Conservation (phyloP, 2,329 filamentous ascomycete genomes). For the Clathrospora elynae region DNA sequence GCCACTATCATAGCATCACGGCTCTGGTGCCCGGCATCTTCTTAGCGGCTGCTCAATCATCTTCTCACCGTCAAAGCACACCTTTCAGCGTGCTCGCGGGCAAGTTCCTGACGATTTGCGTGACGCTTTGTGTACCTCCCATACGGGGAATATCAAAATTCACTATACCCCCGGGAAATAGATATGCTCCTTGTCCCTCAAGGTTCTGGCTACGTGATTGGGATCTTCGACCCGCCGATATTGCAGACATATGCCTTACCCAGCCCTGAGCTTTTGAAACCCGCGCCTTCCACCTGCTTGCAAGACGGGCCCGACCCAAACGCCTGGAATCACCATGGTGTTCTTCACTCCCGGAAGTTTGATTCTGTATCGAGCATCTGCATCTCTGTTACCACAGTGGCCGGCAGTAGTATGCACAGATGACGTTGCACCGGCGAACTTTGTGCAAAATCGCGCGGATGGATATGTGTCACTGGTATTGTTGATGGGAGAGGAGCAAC, state of each 20-base stretch:
- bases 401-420: conserved; percentile 30
- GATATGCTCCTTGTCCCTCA: too few species aligned
- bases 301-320: too few species aligned
- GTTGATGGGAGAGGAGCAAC: conserved; percentile 13
- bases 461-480: conserved; percentile 21
- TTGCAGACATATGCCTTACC: too few species aligned
- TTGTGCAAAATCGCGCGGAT: conserved; percentile 14
- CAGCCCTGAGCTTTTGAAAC: not conserved
- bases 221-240: too few species aligned
- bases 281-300: not conserved
- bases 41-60: not conserved
- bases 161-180: too few species aligned
- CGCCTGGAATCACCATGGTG: not conserved
- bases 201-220: too few species aligned
- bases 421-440: conserved; percentile 17
- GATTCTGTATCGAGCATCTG: conserved; percentile 13
- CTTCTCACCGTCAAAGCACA: not conserved
- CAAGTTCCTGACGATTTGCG: too few species aligned
- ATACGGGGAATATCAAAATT: too few species aligned
- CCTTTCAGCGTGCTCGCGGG: too few species aligned
- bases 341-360: conserved; percentile 12
- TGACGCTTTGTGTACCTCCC: too few species aligned
- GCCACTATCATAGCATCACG: not conserved
- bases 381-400: conserved; percentile 13
- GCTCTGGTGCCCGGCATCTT: not conserved